Conservation (phyloP, 2,329 filamentous ascomycete species). For the Aspergillus flavus region DNA sequence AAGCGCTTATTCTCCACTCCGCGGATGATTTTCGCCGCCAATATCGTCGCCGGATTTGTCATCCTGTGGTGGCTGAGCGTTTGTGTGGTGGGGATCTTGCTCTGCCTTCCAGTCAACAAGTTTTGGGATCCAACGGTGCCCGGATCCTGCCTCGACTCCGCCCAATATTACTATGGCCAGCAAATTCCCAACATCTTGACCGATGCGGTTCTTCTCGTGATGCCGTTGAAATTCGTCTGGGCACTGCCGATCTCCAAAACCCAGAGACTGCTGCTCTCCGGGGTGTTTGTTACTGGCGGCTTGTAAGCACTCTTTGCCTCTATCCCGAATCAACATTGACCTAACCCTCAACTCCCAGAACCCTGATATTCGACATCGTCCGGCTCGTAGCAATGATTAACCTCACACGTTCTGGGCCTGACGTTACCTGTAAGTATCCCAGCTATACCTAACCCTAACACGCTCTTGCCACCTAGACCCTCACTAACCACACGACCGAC, state of each 20-base stretch:
- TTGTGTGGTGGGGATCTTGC: slow-evolving; percentile 23
- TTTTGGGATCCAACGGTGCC: slow-evolving; percentile 29
- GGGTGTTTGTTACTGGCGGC: slow-evolving; percentile 33
- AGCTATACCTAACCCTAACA: neutral
- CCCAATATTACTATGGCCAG: slow-evolving; percentile 31
- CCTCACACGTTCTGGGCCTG: slow-evolving; percentile 25
- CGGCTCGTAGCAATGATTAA: slow-evolving; percentile 31
- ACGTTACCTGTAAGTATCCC: slow-evolving; percentile 31
- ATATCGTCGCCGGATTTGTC: slow-evolving; percentile 24
- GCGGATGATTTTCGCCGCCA: slow-evolving; percentile 24
- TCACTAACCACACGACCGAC: neutral
- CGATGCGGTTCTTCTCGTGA: slow-evolving; percentile 29
- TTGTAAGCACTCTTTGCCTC: slow-evolving; percentile 21
- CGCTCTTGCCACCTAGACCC: too few relatives aligned
- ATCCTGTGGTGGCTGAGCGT: slow-evolving; percentile 27
- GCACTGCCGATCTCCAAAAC: slow-evolving; percentile 26
- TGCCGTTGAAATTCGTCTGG: slow-evolving; percentile 33
- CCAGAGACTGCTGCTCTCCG: slow-evolving; percentile 28
- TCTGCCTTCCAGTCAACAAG: slow-evolving; percentile 29
- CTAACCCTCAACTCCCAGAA: slow-evolving; percentile 17
- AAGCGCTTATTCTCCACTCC: slow-evolving; percentile 28
- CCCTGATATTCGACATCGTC: slow-evolving; percentile 30
- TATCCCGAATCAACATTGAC: neutral
- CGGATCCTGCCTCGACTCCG: slow-evolving; percentile 29
- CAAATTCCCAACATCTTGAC: slow-evolving; percentile 36